Percentiles rank a stretch among this genome's conserved stretches.
These are phyloP conservation scores for Ustilago bromivora DNA, from an alignment of 1,284 basidiomycete species.

Conservation along the genomic window DNA sequence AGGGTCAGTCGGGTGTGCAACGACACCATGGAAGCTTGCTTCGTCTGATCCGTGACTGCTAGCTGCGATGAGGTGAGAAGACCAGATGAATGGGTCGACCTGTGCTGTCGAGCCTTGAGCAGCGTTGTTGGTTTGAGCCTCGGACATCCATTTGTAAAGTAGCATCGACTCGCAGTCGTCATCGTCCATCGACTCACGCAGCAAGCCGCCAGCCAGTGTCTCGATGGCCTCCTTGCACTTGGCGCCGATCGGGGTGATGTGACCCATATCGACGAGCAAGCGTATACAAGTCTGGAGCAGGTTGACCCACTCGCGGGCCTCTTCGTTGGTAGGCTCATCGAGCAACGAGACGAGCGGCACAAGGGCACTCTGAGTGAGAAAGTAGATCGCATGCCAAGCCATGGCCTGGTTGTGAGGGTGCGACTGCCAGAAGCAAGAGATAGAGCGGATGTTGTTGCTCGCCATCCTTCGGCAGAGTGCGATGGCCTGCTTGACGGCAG, in stretches of 20 bases:
- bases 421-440: constrained; percentile 51
- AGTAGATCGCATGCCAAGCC: constrained; percentile 55
- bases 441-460: constrained; percentile 48
- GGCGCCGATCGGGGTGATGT: constrained; percentile 45
- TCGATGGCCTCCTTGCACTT: constrained; percentile 55
- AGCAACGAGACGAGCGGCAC: constrained; percentile 51
- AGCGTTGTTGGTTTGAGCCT: constrained; percentile 14
- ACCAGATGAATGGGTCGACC: constrained; percentile 43
- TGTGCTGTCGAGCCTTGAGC: constrained; percentile 12
- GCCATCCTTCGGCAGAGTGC: constrained; percentile 51
- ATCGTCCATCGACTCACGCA: constrained; percentile 21
- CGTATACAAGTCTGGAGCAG: constrained; percentile 41
- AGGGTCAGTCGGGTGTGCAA: constrained; percentile 34
- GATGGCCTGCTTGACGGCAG: constrained; percentile 52
- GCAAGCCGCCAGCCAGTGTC: constrained; percentile 32
- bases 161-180: constrained; percentile 34
- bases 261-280: constrained; percentile 49
- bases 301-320: constrained; percentile 44
- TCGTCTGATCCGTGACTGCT: constrained; percentile 25
- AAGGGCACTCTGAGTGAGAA: constrained; percentile 51
- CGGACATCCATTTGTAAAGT: constrained; percentile 36
- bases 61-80: constrained; percentile 36
- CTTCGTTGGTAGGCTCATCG: constrained; percentile 37
- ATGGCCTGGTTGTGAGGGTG: constrained; percentile 55
- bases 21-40: constrained; percentile 15